Evolutionary conservation across 495 filamentous ascomycete species (phyloP).

Genomic region (Immersiella caudata): DNA sequence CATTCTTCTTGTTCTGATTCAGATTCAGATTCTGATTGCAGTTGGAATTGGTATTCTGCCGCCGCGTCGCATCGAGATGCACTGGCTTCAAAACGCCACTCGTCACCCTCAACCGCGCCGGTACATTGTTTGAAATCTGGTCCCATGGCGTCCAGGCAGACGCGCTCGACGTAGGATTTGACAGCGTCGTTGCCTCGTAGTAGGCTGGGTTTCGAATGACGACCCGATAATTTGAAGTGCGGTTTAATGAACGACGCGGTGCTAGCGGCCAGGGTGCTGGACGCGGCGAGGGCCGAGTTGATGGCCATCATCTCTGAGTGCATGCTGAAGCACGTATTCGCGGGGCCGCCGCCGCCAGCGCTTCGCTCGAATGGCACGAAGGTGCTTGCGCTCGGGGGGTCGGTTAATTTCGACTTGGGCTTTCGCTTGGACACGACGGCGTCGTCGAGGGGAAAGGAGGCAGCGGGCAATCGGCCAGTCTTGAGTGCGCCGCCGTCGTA

Average conservation of each 20-base stretch:
- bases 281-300: conserved; percentile 52
- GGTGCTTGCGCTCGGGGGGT: not conserved
- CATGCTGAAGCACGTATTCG: conserved; percentile 51
- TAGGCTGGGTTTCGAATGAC: conserved; percentile 45
- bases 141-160: conserved; percentile 39
- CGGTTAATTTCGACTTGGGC: conserved; percentile 28
- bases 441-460: conserved; percentile 33
- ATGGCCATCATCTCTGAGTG: conserved; percentile 62
- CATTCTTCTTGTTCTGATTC: conserved; percentile 3
- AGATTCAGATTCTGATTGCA: conserved; percentile 19
- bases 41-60: conserved; percentile 31
- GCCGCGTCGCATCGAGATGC: conserved; percentile 44
- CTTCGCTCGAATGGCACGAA: conserved; percentile 19
- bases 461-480: conserved; percentile 42
- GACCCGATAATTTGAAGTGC: conserved; percentile 52
- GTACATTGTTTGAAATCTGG: conserved; percentile 22
- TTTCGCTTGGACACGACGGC: conserved; percentile 38
- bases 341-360: conserved; percentile 22
- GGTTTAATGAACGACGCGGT: conserved; percentile 51
- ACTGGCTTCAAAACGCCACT: conserved; percentile 52
- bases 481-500: conserved; percentile 55
- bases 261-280: conserved; percentile 43
- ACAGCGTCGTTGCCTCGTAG: conserved; percentile 39
- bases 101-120: conserved; percentile 44
- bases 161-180: conserved; percentile 47